Conservation (phyloP, 2,329 filamentous ascomycete genomes). For the Fusarium lateritium region DNA sequence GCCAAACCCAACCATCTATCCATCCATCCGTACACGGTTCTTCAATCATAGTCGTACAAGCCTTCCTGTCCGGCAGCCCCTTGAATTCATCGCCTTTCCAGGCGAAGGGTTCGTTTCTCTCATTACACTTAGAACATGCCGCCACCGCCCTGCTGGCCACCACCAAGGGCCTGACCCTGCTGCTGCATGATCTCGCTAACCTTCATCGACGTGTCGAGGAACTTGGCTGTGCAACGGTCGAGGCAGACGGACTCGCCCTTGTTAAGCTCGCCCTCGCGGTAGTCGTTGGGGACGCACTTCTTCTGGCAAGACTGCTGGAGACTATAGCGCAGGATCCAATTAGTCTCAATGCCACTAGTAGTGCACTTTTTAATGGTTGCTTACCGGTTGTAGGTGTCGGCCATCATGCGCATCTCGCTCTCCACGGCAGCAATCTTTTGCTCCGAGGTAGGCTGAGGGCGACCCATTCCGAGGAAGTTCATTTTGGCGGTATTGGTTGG, state of each 20-base stretch:
- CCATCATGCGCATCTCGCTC: slow-evolving; percentile 96
- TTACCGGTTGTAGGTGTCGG: slow-evolving; percentile 98
- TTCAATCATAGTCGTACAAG: slow-evolving; percentile 41
- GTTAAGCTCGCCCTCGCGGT: slow-evolving; percentile 97
- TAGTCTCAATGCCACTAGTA: background rate
- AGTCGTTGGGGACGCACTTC: slow-evolving; percentile 93
- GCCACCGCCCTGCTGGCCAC: slow-evolving; percentile 54
- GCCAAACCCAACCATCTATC: slow-evolving; percentile 39
- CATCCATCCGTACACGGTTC: slow-evolving; percentile 21
- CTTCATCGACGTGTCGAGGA: slow-evolving; percentile 99
- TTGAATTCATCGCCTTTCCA: slow-evolving; percentile 1
- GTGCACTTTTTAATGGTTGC: background rate
- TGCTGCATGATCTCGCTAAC: slow-evolving; percentile 97
- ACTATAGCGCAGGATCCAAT: slow-evolving; percentile 60
- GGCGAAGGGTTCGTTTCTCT: background rate
- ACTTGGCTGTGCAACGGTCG: slow-evolving; percentile 97
- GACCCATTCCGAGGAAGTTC: slow-evolving; percentile 66
- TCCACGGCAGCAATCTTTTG: slow-evolving; percentile 98
- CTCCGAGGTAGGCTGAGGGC: slow-evolving; percentile 89
- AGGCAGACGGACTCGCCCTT: slow-evolving; percentile 99
- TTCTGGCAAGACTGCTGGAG: slow-evolving; percentile 90
- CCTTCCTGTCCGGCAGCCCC: background rate
- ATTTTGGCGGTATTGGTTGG: slow-evolving; percentile 51
- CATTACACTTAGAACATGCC: slow-evolving; percentile 48
- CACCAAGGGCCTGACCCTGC: slow-evolving; percentile 79